Conservation (phyloP, 139 green algal species). For the Chloropicon primus region DNA sequence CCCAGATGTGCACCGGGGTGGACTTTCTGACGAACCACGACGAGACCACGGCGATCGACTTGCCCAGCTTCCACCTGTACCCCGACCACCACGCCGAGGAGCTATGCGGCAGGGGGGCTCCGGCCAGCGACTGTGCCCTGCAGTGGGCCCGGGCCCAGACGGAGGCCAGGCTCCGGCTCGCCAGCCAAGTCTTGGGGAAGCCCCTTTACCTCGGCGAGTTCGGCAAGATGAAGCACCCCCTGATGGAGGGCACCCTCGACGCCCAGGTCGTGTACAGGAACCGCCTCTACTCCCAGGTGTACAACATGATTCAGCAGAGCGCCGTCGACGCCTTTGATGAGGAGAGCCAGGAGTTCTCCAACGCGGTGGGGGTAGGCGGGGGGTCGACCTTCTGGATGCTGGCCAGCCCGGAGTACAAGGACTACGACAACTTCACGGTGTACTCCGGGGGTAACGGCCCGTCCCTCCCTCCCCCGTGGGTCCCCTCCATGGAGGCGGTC, state of each 20-base stretch:
- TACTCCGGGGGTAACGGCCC: neutral
- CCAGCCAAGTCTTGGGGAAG: conserved; percentile 25
- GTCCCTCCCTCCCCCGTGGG: neutral
- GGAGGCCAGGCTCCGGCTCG: conserved; percentile 20
- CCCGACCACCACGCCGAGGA: conserved; percentile 26
- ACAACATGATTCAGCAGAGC: neutral
- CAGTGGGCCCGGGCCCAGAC: conserved; percentile 25
- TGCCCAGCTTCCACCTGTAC: conserved; percentile 50
- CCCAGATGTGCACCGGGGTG: conserved; percentile 22
- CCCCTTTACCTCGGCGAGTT: conserved; percentile 45
- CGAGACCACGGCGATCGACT: conserved; percentile 35
- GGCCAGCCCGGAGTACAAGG: neutral
- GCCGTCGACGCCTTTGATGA: neutral
- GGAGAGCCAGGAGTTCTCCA: neutral
- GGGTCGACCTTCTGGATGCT: neutral
- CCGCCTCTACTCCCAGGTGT: neutral
- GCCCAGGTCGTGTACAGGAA: neutral
- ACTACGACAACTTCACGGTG: neutral
- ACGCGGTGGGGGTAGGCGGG: neutral
- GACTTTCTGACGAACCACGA: conserved; percentile 36
- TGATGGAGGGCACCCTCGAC: neutral
- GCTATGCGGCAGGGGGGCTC: neutral
- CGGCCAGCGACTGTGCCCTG: conserved; percentile 9
- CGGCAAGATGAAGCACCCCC: conserved; percentile 24
- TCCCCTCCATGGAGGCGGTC: neutral